Percentiles rank a stretch among this genome's conserved stretches.
These are phyloP conservation scores for Metarhizium anisopliae DNA, from an alignment of 2,329 filamentous ascomycete species.

Conservation along the genomic window DNA sequence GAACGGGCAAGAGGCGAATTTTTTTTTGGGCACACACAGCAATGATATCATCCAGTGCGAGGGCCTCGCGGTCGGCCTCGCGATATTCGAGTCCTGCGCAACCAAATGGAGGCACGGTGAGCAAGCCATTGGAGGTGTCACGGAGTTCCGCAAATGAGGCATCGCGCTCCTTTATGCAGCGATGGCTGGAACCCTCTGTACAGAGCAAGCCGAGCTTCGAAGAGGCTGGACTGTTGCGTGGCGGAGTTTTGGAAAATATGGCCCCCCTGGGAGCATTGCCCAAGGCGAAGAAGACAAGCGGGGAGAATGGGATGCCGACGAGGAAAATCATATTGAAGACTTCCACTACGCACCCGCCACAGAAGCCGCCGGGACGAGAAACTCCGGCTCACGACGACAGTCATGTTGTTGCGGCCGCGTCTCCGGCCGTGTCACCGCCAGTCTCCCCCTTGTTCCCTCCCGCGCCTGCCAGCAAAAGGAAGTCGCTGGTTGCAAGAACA, in stretches of 20 bases:
- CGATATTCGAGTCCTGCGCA: conserved; percentile 47
- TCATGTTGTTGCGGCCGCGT: conserved; percentile 14
- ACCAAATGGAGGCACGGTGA: conserved; percentile 15
- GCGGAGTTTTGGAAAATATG: conserved; percentile 77
- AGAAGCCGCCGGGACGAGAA: conserved; percentile 13
- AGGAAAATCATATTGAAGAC: conserved; percentile 39
- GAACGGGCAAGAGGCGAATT: conserved; percentile 1
- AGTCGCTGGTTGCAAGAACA: conserved; percentile 12
- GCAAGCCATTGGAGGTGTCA: conserved; percentile 27
- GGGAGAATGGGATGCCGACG: conserved; percentile 19
- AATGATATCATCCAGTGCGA: conserved; percentile 35
- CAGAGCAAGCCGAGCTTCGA: conserved; percentile 63
- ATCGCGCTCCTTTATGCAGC: conserved; percentile 42
- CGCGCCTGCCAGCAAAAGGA: conserved; percentile 14
- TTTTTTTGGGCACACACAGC: conserved; percentile 2
- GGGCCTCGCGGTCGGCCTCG: conserved; percentile 39
- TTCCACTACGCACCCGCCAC: conserved; percentile 20
- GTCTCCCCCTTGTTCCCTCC: conserved; percentile 12
- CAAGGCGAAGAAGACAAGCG: conserved; percentile 35
- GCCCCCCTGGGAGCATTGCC: conserved; percentile 69
- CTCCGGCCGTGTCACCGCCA: conserved; percentile 5
- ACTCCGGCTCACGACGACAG: conserved; percentile 11
- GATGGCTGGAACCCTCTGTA: conserved; percentile 50
- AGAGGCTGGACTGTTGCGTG: conserved; percentile 64
- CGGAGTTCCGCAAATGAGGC: conserved; percentile 25